phyloP scores from a whole-genome alignment of 179 eudicot genomes.

The Pouteria campechiana region DNA sequence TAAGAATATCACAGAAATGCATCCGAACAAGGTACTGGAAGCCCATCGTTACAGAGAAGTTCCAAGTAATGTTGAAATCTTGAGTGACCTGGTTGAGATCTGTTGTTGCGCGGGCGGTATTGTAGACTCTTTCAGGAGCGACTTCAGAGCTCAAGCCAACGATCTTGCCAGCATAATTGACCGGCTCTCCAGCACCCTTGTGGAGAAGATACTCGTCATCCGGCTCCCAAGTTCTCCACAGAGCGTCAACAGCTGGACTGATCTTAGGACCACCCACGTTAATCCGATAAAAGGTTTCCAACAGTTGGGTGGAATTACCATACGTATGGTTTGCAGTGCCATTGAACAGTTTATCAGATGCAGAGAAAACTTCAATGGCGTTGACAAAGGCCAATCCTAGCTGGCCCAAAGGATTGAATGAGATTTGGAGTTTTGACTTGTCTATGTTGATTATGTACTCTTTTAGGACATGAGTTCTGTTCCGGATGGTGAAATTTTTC shows the following conservation, averaged over 20 bases:
- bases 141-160: no score
- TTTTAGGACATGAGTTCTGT: conserved; percentile 20
- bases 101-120: conserved; percentile 41
- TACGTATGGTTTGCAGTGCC: no score
- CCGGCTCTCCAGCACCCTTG: conserved; percentile 39
- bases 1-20: no score
- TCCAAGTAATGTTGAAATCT: conserved; percentile 53
- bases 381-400: conserved; percentile 42
- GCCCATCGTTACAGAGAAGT: conserved; percentile 42
- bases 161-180: no score
- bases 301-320: no score
- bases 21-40: conserved; percentile 51
- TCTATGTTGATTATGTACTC: conserved; percentile 47
- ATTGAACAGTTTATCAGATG: conserved; percentile 49
- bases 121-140: conserved; percentile 42
- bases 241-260: conserved; percentile 68
- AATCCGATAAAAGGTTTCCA: conserved; percentile 60
- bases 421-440: conserved; percentile 25
- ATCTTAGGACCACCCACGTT: conserved; percentile 64
- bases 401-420: conserved; percentile 27
- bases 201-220: conserved; percentile 43
- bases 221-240: conserved; percentile 73
- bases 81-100: no score
- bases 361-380: conserved; percentile 71
- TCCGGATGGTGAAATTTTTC: conserved; percentile 19